Evolutionary conservation across 805 yeast species (phyloP).

Genomic region (Hanseniaspora meyeri): DNA sequence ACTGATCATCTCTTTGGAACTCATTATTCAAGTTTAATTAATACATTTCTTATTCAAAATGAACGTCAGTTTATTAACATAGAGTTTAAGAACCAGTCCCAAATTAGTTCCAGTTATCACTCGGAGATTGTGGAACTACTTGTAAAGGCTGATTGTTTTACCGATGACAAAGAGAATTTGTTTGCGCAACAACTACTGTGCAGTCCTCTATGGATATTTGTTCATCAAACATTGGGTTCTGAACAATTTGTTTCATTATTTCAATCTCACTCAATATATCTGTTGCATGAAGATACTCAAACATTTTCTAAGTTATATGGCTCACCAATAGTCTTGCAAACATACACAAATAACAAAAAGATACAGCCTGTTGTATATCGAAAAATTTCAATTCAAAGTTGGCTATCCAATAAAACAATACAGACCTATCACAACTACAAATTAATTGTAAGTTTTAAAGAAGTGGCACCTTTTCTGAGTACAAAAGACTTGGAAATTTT

Average conservation of each 20-base stretch:
- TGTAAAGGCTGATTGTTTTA: neutral
- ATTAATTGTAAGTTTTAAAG: neutral
- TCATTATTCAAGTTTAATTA: neutral
- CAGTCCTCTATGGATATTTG: slow-evolving; percentile 8
- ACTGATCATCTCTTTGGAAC: neutral
- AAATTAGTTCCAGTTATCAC: neutral
- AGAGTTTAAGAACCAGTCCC: no score
- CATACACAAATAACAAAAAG: neutral
- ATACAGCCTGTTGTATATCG: neutral
- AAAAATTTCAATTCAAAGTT: neutral
- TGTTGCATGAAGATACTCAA: slow-evolving; percentile 15
- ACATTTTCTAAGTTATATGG: slow-evolving; percentile 18
- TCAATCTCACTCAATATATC: slow-evolving; percentile 28
- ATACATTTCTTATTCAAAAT: neutral
- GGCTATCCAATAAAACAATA: neutral
- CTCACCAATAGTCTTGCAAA: neutral
- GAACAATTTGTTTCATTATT: slow-evolving; percentile 31
- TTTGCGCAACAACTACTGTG: neutral
- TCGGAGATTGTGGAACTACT: neutral
- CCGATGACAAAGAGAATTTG: neutral
- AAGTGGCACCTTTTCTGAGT: neutral
- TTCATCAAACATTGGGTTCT: slow-evolving; percentile 33
- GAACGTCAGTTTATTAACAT: neutral
- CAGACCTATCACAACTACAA: neutral
- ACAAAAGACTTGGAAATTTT: neutral